These are phyloP conservation scores for Cladosporium sp. DNA, from an alignment of 2,329 filamentous ascomycete genomes.

Conservation along the genomic window DNA sequence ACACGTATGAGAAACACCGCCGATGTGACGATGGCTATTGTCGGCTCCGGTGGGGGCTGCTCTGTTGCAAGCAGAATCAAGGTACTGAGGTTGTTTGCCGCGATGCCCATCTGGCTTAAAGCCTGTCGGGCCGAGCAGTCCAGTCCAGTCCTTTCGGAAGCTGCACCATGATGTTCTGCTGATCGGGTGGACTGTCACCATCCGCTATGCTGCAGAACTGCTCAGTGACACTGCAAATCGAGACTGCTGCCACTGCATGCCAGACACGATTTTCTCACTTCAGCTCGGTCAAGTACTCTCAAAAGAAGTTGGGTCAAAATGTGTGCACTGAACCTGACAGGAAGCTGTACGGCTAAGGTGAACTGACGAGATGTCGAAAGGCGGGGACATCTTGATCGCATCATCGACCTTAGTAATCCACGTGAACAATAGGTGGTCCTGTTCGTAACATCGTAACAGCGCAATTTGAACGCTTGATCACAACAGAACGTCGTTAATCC, in stretches of 20 bases:
- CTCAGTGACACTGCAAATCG: no score
- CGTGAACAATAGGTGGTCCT: neutral
- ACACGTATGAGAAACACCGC: neutral
- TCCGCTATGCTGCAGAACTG: no score
- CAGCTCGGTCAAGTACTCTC: no score
- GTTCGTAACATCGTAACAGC: neutral
- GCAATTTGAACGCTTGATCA: neutral
- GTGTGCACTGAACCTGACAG: neutral
- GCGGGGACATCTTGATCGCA: constrained; percentile 2
- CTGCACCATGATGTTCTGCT: neutral
- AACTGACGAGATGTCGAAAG: neutral
- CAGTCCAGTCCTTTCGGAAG: neutral
- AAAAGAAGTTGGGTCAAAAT: no score
- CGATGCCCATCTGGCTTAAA: neutral
- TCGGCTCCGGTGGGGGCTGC: neutral
- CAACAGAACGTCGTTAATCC: neutral
- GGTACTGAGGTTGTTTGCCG: neutral
- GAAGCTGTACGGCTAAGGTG: neutral
- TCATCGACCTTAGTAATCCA: constrained; percentile 7
- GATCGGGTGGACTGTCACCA: no score
- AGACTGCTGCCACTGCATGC: no score
- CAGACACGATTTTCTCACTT: no score
- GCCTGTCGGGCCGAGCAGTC: no score
- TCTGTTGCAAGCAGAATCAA: neutral
- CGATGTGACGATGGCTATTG: neutral